phyloP scores from a whole-genome alignment of 108 stramenopile species.

The Epithemia pelagica region DNA sequence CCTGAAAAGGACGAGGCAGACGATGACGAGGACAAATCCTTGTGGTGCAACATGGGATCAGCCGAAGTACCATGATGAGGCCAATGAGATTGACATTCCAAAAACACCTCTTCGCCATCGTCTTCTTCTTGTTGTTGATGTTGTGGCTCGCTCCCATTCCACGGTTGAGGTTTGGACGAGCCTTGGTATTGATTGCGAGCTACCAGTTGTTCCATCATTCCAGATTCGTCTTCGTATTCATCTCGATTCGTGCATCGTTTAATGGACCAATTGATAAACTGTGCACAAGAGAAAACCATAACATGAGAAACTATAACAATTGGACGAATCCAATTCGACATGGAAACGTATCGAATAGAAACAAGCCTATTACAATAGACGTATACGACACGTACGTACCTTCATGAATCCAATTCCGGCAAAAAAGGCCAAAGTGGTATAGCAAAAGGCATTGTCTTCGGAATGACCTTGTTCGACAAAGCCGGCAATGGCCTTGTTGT shows the following conservation, averaged over 20 bases:
- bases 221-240: background rate
- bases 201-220: background rate
- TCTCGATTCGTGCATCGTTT: background rate
- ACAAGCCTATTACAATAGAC: background rate
- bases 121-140: no score
- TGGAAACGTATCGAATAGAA: no score
- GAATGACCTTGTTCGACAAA: constrained; percentile 29
- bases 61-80: no score
- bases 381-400: no score
- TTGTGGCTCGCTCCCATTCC: no score
- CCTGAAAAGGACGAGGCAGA: no score
- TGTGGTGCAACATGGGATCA: no score
- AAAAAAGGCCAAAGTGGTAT: constrained; percentile 48
- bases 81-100: no score
- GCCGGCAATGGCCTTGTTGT: constrained; percentile 14
- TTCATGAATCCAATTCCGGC: constrained; percentile 43
- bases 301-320: background rate
- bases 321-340: no score
- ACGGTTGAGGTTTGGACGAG: no score
- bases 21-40: no score
- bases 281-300: background rate
- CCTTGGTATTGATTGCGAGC: background rate
- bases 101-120: no score
- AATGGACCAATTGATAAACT: background rate
- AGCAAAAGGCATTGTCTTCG: constrained; percentile 32